Conservation (phyloP, 139 green algal species). For the Parachlorella kessleri region DNA sequence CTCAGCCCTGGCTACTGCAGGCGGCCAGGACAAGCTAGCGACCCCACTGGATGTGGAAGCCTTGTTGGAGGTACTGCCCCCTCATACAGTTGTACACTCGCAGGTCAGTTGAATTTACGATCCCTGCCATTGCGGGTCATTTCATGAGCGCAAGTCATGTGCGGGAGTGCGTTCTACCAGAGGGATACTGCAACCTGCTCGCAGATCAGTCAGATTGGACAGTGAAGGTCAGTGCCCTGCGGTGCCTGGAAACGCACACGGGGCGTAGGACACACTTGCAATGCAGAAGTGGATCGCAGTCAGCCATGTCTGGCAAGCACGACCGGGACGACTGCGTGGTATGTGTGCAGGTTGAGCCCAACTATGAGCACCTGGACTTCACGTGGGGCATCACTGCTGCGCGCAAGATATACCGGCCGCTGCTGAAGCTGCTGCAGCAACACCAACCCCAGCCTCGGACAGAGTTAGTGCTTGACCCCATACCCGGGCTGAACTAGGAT, state of each 20-base stretch:
- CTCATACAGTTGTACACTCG: slow-evolving; percentile 18
- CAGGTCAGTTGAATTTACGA: neutral
- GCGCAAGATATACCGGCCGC: slow-evolving; percentile 35
- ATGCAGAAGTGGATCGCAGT: neutral
- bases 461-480: too few species aligned
- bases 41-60: slow-evolving; percentile 46
- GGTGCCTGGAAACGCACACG: too few species aligned
- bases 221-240: too few species aligned
- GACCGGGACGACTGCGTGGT: neutral
- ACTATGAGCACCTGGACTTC: slow-evolving; percentile 70
- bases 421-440: slow-evolving; percentile 51
- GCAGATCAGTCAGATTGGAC: too few species aligned
- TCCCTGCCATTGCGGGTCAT: neutral
- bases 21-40: slow-evolving; percentile 54
- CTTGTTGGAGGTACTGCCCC: slow-evolving; percentile 40
- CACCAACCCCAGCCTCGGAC: too few species aligned
- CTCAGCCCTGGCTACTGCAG: too few species aligned
- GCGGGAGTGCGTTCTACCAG: too few species aligned
- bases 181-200: too few species aligned
- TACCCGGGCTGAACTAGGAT: too few species aligned
- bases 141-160: too few species aligned
- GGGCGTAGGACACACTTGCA: too few species aligned
- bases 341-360: slow-evolving; percentile 38
- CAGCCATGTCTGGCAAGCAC: neutral
- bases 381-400: slow-evolving; percentile 48